A percentile compares a stretch with the other conserved stretches of the same genome.
These are phyloP conservation scores for Russula vinacea DNA, from an alignment of 768 basidiomycete genomes.

Conservation along the genomic window DNA sequence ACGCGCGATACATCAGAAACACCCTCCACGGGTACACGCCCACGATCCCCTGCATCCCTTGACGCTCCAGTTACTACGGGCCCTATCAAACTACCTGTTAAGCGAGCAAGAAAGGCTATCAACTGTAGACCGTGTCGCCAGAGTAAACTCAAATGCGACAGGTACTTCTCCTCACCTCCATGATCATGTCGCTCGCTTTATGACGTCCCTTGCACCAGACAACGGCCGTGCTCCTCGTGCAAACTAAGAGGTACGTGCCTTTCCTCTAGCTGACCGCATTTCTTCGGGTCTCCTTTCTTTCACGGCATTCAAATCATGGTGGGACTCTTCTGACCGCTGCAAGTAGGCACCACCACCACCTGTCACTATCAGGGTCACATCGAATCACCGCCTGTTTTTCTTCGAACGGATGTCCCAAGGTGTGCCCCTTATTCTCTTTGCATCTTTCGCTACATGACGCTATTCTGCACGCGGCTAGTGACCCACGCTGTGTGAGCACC, in stretches of 20 bases:
- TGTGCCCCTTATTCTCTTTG: conserved; percentile 34
- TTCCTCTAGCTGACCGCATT: background rate
- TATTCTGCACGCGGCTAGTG: conserved; percentile 14
- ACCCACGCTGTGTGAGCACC: conserved; percentile 50
- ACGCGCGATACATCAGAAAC: conserved; percentile 5
- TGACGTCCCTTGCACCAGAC: conserved; percentile 43
- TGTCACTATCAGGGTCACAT: conserved; percentile 67
- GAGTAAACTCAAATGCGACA: conserved; percentile 87
- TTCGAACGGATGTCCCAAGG: conserved; percentile 48
- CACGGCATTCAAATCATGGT: conserved; percentile 4
- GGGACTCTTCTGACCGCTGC: conserved; percentile 24
- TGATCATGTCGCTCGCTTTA: conserved; percentile 16
- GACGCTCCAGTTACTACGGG: background rate
- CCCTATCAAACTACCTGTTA: conserved; percentile 51
- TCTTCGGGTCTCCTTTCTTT: background rate
- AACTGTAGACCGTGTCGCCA: conserved; percentile 87
- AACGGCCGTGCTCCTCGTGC: conserved; percentile 85
- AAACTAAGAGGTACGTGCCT: conserved; percentile 65
- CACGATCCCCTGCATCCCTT: conserved; percentile 7
- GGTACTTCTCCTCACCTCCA: conserved; percentile 43
- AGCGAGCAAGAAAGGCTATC: conserved; percentile 81
- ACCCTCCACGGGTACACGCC: background rate
- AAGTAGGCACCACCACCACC: conserved; percentile 67
- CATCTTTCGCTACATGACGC: background rate
- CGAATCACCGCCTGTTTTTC: conserved; percentile 48